Base-by-base conservation (phyloP, 345 rosid genomes). In the Luvunga scandens region DNA sequence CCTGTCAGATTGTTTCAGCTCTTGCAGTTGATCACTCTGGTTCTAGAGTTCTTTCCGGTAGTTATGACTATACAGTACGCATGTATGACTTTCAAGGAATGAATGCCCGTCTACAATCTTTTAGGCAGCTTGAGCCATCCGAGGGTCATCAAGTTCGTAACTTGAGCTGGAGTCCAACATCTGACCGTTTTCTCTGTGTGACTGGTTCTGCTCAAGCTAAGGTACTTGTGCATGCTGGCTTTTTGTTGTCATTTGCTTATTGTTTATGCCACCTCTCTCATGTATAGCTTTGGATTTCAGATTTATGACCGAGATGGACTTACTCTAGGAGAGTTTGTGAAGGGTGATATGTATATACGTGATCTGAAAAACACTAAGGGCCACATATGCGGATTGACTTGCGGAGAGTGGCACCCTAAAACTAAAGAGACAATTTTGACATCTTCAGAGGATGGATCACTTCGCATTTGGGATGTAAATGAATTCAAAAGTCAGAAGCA, bases 31-130 rank as follows among this genome's bases (percentile, higher is more conserved):
- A 94, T 82, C 95, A 80, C 73, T 79, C 97, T 25, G 99, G 98
- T n/a, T 95, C 99, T 59, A 86, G 98, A 72, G 98, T 94, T 75
- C 97, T 94, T 30, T 90, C 99, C 0, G 98, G 99, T 22, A 92
- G 99, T 84, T 94, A 90, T 80, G 99, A 96, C 84, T 96, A 96
- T 68, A 81, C 93, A 21, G 93, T 94, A 59, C 87, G 94, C 18
- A 94, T 96, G 99, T 94, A 85, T 66, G 99, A 96, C 67, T 96
- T 96, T 79, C 97, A 91, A 96, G 99, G 99, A 75, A 96, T 96
- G 99, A 94, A 90, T 86, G 83, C 97, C 0, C 93, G 88, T 22
- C 85, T 96, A 48, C 90, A 93, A 69, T 96, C 99, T 34, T 96
- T 96, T 83, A 90, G 99, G 69, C 97, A 94, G 81, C 87, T 96